These are phyloP conservation scores for Meyerozyma elateridarum DNA, from an alignment of 1,139 yeast genomes.

Conservation along the genomic window DNA sequence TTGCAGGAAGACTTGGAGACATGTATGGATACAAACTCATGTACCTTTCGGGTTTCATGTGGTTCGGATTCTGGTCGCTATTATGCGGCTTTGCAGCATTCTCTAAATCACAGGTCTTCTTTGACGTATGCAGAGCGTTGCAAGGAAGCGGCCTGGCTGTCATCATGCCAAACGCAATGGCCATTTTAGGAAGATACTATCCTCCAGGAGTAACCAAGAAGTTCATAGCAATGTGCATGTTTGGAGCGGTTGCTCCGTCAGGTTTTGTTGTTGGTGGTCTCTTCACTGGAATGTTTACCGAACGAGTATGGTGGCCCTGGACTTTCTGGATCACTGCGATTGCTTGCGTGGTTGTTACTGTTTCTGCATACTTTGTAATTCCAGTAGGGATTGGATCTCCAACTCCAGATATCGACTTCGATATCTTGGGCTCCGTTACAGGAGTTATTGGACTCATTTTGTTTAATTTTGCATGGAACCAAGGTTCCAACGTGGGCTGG, in stretches of 20 bases:
- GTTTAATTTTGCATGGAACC: constrained; percentile 55
- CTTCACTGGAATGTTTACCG: constrained; percentile 41
- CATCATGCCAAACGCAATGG: constrained; percentile 53
- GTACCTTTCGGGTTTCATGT: constrained; percentile 42
- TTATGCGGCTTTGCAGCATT: constrained; percentile 48
- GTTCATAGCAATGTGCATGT: constrained; percentile 40
- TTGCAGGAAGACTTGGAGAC: constrained; percentile 64
- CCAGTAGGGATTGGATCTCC: constrained; percentile 33
- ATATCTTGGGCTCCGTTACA: constrained; percentile 41
- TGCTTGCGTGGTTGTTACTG: constrained; percentile 15
- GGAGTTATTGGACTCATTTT: constrained; percentile 49
- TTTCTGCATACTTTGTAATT: constrained; percentile 32
- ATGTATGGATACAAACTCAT: constrained; percentile 51
- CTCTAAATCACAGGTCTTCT: constrained; percentile 37
- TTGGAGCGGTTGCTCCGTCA: constrained; percentile 57
- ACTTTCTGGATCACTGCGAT: constrained; percentile 45
- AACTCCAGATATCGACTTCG: constrained; percentile 28
- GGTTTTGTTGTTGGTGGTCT: constrained; percentile 52
- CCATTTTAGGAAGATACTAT: constrained; percentile 48
- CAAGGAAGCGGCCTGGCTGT: constrained; percentile 62
- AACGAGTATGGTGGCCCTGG: constrained; percentile 54
- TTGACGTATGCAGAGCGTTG: constrained; percentile 48
- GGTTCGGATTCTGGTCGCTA: constrained; percentile 47
- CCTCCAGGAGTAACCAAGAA: constrained; percentile 36
- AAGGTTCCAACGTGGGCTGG: constrained; percentile 63